These are phyloP conservation scores for Lunularia cruciata DNA, from an alignment of 225 moss, liverwort and hornwort genomes.

Conservation along the genomic window DNA sequence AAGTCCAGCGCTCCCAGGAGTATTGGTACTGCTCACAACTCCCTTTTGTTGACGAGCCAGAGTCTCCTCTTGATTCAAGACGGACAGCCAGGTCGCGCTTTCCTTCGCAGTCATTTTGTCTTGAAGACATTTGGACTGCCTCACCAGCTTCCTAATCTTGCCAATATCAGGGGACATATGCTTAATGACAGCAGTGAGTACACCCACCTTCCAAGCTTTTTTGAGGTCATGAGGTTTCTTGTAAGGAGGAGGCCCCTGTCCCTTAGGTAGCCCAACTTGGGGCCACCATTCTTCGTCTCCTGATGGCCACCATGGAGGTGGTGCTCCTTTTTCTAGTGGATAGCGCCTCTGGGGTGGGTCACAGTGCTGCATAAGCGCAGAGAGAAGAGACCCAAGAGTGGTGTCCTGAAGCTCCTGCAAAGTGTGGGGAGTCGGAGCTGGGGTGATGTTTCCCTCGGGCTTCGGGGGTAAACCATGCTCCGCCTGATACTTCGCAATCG, in stretches of 20 bases:
- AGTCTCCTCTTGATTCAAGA: constrained; percentile 82
- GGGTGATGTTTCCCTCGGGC: constrained; percentile 64
- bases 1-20: constrained; percentile 40
- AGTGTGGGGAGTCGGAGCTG: constrained; percentile 84
- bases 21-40: constrained; percentile 40
- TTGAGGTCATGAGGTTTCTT: constrained; percentile 98
- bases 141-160: constrained; percentile 90
- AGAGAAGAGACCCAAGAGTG: constrained; percentile 81
- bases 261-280: constrained; percentile 83
- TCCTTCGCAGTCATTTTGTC: constrained; percentile 99
- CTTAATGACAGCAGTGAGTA: constrained; percentile 91
- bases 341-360: constrained; percentile 94
- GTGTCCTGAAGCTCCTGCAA: constrained; percentile 97
- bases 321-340: constrained; percentile 79
- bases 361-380: constrained; percentile 98
- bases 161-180: constrained; percentile 95
- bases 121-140: constrained; percentile 94
- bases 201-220: constrained; percentile 99
- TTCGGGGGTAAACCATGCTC: constrained; percentile 78
- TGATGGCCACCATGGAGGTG: constrained; percentile 97
- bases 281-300: constrained; percentile 98
- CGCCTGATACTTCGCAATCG: constrained; percentile 87
- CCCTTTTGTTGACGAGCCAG: constrained; percentile 69
- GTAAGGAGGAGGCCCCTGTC: constrained; percentile 84
- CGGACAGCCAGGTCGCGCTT: constrained; percentile 93